phyloP scores from a whole-genome alignment of 2,329 filamentous ascomycete genomes.

The Aspergillus thermomutatus region DNA sequence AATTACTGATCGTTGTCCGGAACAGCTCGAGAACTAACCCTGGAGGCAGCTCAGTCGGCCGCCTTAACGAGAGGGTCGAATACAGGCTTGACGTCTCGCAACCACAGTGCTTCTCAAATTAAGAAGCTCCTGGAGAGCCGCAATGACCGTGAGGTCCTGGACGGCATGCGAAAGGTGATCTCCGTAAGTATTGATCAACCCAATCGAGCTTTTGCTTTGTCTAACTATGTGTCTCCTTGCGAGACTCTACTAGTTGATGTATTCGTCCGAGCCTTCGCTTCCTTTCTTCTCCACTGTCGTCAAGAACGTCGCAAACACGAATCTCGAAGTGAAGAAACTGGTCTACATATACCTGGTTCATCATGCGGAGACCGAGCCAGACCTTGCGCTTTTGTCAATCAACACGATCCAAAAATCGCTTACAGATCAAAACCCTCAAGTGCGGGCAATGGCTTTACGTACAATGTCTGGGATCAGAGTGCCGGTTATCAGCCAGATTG shows the following conservation, averaged over 20 bases:
- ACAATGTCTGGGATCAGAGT: slow-evolving; percentile 98
- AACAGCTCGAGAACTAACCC: slow-evolving; percentile 88
- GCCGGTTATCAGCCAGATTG: slow-evolving; percentile 95
- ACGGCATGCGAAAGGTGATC: slow-evolving; percentile 84
- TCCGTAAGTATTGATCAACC: slow-evolving; percentile 55
- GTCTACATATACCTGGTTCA: slow-evolving; percentile 98
- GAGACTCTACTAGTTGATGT: slow-evolving; percentile 74
- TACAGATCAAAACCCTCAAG: slow-evolving; percentile 84
- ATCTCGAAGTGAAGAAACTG: slow-evolving; percentile 93
- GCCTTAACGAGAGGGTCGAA: slow-evolving; percentile 52
- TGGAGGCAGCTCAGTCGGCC: slow-evolving; percentile 92
- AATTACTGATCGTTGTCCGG: slow-evolving; percentile 14
- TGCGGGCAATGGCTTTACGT: slow-evolving; percentile 85
- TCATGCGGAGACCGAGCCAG: slow-evolving; percentile 93
- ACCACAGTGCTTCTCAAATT: slow-evolving; percentile 75
- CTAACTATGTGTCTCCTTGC: slow-evolving; percentile 14
- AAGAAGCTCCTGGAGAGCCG: slow-evolving; percentile 94
- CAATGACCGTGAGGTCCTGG: slow-evolving; percentile 86
- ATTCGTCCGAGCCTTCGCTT: slow-evolving; percentile 79
- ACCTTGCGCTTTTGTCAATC: slow-evolving; percentile 92
- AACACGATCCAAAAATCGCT: slow-evolving; percentile 98
- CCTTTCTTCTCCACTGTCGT: slow-evolving; percentile 97
- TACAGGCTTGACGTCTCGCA: slow-evolving; percentile 59
- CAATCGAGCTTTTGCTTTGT: slow-evolving; percentile 1
- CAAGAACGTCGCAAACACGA: slow-evolving; percentile 94